Evolutionary conservation across 1,139 yeast genomes (phyloP).

Genomic region (Saccharomycopsis hybrid): DNA sequence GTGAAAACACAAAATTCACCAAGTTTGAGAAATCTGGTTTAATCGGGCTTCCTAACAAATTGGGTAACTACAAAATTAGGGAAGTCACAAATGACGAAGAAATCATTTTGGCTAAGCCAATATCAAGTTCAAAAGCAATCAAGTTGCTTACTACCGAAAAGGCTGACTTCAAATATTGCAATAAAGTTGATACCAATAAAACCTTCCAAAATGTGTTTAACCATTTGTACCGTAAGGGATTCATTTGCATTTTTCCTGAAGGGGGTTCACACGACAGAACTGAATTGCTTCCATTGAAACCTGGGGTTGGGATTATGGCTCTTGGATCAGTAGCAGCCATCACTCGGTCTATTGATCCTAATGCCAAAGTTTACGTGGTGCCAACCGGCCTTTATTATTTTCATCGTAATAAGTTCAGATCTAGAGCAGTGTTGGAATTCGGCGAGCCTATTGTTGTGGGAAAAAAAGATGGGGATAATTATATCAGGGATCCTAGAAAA

Average conservation of each 20-base stretch:
- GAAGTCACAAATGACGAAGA: constrained; percentile 49
- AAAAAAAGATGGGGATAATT: constrained; percentile 44
- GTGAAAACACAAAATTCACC: constrained; percentile 45
- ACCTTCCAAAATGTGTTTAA: constrained; percentile 60
- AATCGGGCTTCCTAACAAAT: constrained; percentile 52
- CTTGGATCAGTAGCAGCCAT: constrained; percentile 56
- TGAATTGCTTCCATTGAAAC: constrained; percentile 64
- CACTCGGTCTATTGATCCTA: constrained; percentile 35
- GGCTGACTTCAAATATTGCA: constrained; percentile 49
- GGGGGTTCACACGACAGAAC: constrained; percentile 83
- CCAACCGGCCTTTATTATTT: constrained; percentile 77
- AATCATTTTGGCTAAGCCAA: constrained; percentile 41
- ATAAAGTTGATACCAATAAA: constrained; percentile 53
- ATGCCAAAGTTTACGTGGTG: constrained; percentile 51
- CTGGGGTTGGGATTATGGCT: constrained; percentile 81
- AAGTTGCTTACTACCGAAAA: constrained; percentile 38
- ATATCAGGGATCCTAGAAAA: constrained; percentile 48
- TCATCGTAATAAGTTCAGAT: constrained; percentile 69
- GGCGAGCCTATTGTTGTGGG: constrained; percentile 62
- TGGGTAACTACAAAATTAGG: constrained; percentile 53
- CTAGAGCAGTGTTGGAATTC: constrained; percentile 71
- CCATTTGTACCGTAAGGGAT: constrained; percentile 49
- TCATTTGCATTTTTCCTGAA: constrained; percentile 70
- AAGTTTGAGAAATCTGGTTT: constrained; percentile 43
- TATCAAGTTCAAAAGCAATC: constrained; percentile 32